Base-by-base conservation (phyloP, 2,329 filamentous ascomycete species). In the Sordariomycetes sp. region DNA sequence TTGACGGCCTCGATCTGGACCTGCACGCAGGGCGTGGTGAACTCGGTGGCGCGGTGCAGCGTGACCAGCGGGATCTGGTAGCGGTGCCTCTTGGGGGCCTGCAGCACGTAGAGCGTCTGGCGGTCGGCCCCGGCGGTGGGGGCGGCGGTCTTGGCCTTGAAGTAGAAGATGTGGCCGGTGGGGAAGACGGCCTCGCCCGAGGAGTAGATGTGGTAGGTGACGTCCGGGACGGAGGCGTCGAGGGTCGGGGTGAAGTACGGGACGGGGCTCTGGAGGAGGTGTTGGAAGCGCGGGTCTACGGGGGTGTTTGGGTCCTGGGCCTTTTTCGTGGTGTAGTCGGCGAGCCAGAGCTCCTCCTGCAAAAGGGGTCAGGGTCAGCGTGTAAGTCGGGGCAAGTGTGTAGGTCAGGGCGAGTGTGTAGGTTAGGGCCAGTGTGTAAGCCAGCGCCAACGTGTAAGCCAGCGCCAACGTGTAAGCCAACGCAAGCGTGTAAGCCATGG, bases 151-250 rank as follows among this genome's bases (percentile, higher is more conserved):
- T 53, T 53, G 51, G 25, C 51, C 25, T 53, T 53, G 51, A 53
- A 34, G 51, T 53, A 53, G 51, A 53, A 53, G 24, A 53, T 53
- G 14, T 53, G 51, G 51, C 51, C 51, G 24, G 25, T 34, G 51
- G 51, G 51, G 12, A 32, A 53, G 51, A 53, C 51, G 14, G 24
- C 51, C 24, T 53, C 51, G 24, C 51, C 51, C 2, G 24, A 32
- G 51, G 51, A 53, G 51, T 53, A 53, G 51, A 53, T 53, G 51
- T 53, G 51, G 51, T 53, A 53, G 51, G 25, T 53, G 6, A 34
- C 28, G 24, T 28, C n/a, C 24, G 51, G 51, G 51, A 53, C 24
- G 25, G 51, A 32, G 24, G 28, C 1, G 24, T 53, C 51, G 51
- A 53, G 24, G 24, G 51, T 53, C 12, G 51, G 51, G 18, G 51